Conservation (phyloP, 345 rosid species). For the Excoecaria cochinchinensis region DNA sequence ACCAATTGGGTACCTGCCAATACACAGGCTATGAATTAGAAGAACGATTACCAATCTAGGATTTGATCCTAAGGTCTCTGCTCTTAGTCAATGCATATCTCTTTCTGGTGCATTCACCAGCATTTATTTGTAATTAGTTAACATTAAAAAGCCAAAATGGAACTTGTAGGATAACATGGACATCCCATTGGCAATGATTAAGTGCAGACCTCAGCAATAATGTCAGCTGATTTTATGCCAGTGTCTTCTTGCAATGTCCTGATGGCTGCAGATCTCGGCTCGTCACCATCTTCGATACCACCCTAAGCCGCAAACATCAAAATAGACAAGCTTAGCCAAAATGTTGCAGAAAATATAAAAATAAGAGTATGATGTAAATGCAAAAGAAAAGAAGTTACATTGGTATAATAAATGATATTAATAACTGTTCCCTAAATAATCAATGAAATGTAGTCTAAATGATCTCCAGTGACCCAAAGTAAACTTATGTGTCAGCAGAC, state of each 20-base stretch:
- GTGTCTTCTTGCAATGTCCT: slow-evolving; percentile 91
- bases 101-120: background rate
- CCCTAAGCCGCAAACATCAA: slow-evolving; percentile 50
- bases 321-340: slow-evolving; percentile 10
- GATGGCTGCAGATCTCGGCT: slow-evolving; percentile 83
- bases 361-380: slow-evolving; percentile 9
- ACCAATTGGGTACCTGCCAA: slow-evolving; percentile 87
- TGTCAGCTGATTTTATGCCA: slow-evolving; percentile 80
- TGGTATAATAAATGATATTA: background rate
- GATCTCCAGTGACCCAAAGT: background rate
- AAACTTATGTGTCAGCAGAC: background rate
- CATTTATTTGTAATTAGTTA: background rate
- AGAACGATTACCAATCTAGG: background rate
- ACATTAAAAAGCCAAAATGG: background rate
- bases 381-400: background rate
- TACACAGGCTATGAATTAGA: slow-evolving; percentile 8
- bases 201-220: slow-evolving; percentile 66
- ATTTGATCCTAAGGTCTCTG: background rate
- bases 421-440: background rate
- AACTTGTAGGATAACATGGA: background rate
- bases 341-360: background rate
- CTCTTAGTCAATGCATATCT: background rate
- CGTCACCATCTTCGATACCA: slow-evolving; percentile 91
- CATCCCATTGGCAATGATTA: background rate
- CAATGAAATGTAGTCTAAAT: background rate